Conservation (phyloP, 257 asterid genomes). For the Galeopsis tetrahit region DNA sequence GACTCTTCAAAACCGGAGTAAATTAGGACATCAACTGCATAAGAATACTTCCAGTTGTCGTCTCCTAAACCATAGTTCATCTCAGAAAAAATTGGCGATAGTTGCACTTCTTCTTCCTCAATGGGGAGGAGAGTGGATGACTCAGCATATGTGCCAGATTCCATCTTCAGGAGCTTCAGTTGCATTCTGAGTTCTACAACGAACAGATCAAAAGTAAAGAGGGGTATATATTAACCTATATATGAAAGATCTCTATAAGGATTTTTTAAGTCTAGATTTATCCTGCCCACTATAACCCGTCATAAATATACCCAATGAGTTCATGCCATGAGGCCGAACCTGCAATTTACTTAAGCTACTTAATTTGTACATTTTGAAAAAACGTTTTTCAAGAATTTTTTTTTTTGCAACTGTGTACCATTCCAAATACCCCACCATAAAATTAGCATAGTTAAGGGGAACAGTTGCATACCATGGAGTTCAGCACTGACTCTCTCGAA, state of each 20-base stretch:
- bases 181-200: slow-evolving; percentile 75
- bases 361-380: not conserved
- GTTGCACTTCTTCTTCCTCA: slow-evolving; percentile 48
- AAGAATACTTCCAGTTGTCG: slow-evolving; percentile 64
- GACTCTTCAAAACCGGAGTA: slow-evolving; percentile 61
- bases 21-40: slow-evolving; percentile 56
- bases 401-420: not conserved
- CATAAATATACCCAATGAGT: no score
- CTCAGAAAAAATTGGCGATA: slow-evolving; percentile 40
- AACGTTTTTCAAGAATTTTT: slow-evolving; percentile 1
- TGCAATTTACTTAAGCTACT: not conserved
- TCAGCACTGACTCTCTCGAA: slow-evolving; percentile 80
- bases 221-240: not conserved
- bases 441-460: slow-evolving; percentile 14
- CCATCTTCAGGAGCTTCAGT: slow-evolving; percentile 85
- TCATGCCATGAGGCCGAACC: not conserved
- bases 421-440: not conserved
- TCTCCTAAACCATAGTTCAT: slow-evolving; percentile 33
- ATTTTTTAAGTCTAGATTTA: no score
- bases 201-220: slow-evolving; percentile 10
- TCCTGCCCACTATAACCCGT: no score
- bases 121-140: slow-evolving; percentile 37
- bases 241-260: not conserved
- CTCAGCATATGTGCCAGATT: slow-evolving; percentile 56
- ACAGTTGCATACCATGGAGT: slow-evolving; percentile 65